A percentile compares a stretch with the other conserved stretches of the same genome.
Evolutionary conservation across 1,284 basidiomycete species (phyloP).

Genomic region (Moniliophthora roreri): DNA sequence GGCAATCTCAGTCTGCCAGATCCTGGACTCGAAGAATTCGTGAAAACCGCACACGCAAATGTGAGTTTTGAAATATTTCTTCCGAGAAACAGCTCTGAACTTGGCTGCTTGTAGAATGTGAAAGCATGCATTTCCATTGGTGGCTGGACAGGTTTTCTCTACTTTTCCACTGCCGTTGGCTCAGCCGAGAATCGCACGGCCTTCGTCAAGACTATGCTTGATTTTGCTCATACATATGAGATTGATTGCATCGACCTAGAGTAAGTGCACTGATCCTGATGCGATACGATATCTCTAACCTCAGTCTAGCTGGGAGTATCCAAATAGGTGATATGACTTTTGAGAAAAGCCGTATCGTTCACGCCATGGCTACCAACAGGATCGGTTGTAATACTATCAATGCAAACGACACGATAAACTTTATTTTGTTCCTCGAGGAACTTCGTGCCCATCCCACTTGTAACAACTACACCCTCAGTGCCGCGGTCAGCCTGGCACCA

Average conservation of each 20-base stretch:
- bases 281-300: not conserved
- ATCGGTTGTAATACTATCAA: slow-evolving; percentile 68
- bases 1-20: slow-evolving; percentile 36
- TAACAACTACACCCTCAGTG: slow-evolving; percentile 50
- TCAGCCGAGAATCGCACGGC: slow-evolving; percentile 58
- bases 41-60: slow-evolving; percentile 45
- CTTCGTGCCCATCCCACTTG: slow-evolving; percentile 60
- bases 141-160: slow-evolving; percentile 82
- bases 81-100: not conserved
- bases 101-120: slow-evolving; percentile 44
- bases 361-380: not conserved
- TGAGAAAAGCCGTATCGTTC: too few species aligned
- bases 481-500: slow-evolving; percentile 55
- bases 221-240: slow-evolving; percentile 61
- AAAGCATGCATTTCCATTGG: slow-evolving; percentile 80
- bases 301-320: slow-evolving; percentile 82
- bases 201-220: slow-evolving; percentile 66
- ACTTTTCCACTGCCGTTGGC: slow-evolving; percentile 76
- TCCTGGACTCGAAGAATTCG: slow-evolving; percentile 47
- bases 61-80: slow-evolving; percentile 30
- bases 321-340: slow-evolving; percentile 48
- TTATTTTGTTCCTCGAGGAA: slow-evolving; percentile 72
- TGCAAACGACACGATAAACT: slow-evolving; percentile 62
- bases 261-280: slow-evolving; percentile 29
- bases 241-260: slow-evolving; percentile 89